phyloP scores from a whole-genome alignment of 805 yeast species.

The Candida silvatica region DNA sequence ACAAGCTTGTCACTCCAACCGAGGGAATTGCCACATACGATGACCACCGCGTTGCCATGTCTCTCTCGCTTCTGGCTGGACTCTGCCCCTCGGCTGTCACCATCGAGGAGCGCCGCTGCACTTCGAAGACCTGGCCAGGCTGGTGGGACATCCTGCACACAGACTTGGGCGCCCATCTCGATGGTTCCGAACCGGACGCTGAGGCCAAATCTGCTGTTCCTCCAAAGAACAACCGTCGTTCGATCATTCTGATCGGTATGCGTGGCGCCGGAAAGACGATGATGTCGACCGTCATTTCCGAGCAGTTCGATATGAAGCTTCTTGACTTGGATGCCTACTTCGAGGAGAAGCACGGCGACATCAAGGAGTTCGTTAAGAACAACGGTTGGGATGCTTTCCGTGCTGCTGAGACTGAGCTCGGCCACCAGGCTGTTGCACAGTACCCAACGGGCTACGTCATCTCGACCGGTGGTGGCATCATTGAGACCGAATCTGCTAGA shows the following conservation, averaged over 20 bases:
- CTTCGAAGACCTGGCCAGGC: constrained; percentile 99
- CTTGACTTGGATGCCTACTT: constrained; percentile 72
- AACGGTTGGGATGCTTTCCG: constrained; percentile 91
- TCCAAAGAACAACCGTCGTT: constrained; percentile 34
- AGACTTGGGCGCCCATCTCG: constrained; percentile 51
- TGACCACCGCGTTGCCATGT: constrained; percentile 98
- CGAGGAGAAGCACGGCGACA: constrained; percentile 42
- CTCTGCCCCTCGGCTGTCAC: constrained; percentile 49
- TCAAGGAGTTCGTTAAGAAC: constrained; percentile 51
- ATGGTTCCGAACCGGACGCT: constrained; percentile 52
- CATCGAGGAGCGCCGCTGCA: constrained; percentile 82
- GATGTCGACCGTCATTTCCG: constrained; percentile 71
- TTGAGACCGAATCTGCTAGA: constrained; percentile 69
- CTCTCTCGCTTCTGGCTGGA: constrained; percentile 83
- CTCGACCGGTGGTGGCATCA: constrained; percentile 96
- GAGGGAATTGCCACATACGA: constrained; percentile 75
- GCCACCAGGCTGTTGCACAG: constrained; percentile 38
- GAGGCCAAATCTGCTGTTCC: constrained; percentile 11
- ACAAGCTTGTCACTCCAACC: constrained; percentile 47
- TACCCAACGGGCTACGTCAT: constrained; percentile 49
- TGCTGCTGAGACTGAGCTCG: constrained; percentile 47
- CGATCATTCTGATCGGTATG: constrained; percentile 88
- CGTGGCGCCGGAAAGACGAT: constrained; percentile 96
- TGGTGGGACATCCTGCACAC: constrained; percentile 96
- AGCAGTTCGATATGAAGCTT: constrained; percentile 54